Percentiles rank a stretch among this genome's conserved stretches.
phyloP scores from a whole-genome alignment of 768 basidiomycete species.

The Podaxis carcinomalis region DNA sequence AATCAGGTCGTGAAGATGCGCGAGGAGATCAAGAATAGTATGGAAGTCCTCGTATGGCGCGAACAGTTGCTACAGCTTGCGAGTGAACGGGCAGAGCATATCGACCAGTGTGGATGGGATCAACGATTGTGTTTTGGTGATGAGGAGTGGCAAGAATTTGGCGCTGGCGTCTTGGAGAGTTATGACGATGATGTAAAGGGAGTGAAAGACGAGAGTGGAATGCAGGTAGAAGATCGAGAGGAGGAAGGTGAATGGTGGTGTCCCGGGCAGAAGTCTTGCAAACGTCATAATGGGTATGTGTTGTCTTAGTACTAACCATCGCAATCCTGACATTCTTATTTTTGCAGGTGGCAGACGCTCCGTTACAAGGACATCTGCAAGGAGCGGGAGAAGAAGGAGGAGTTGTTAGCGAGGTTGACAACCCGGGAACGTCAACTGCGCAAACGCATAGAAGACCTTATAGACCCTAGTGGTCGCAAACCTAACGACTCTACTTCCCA shows the following conservation, averaged over 20 bases:
- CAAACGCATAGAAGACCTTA: slow-evolving; percentile 70
- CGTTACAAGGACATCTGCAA: slow-evolving; percentile 67
- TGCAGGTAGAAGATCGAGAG: slow-evolving; percentile 29
- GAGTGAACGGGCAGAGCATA: slow-evolving; percentile 55
- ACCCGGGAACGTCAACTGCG: slow-evolving; percentile 76
- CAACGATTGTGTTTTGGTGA: slow-evolving; percentile 81
- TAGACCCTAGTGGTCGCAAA: slow-evolving; percentile 42
- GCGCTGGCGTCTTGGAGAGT: slow-evolving; percentile 61
- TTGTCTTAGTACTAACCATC: not conserved
- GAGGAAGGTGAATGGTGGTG: slow-evolving; percentile 75
- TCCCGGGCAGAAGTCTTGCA: slow-evolving; percentile 67
- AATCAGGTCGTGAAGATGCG: slow-evolving; percentile 55
- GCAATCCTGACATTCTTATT: slow-evolving; percentile 9
- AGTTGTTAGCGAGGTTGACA: slow-evolving; percentile 60
- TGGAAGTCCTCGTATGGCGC: slow-evolving; percentile 69
- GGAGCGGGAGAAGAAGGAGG: slow-evolving; percentile 75
- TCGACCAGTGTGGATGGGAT: slow-evolving; percentile 85
- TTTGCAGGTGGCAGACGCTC: slow-evolving; percentile 71
- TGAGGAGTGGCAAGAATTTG: slow-evolving; percentile 71
- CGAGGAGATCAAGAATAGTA: slow-evolving; percentile 61
- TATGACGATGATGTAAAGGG: slow-evolving; percentile 45
- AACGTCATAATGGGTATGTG: slow-evolving; percentile 71
- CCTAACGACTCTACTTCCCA: slow-evolving; percentile 27
- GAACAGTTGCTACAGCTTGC: slow-evolving; percentile 67
- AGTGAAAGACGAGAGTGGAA: slow-evolving; percentile 28